Conservation (phyloP, 345 rosid species). For the Boechera retrofracta region DNA sequence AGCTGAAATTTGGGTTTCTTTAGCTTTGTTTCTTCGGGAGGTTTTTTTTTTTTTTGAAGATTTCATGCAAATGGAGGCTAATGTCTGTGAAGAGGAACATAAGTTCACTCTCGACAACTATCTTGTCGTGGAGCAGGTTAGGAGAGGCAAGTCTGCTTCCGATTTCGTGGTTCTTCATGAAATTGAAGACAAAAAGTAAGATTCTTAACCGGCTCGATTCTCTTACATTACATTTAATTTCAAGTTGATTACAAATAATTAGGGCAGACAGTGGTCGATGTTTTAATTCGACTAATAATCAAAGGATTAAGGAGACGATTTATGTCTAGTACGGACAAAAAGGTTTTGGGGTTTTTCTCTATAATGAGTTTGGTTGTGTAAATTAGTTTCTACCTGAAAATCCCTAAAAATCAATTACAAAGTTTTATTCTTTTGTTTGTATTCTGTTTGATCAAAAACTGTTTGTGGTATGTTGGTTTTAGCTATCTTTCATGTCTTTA, state of each 20-base stretch:
- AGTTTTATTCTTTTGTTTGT: not conserved
- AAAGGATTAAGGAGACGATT: not conserved
- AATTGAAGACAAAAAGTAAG: constrained; percentile 71
- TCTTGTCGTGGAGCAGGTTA: constrained; percentile 85
- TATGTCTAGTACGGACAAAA: not conserved
- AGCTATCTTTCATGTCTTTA: constrained; percentile 18
- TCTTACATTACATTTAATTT: no score
- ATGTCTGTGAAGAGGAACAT: constrained; percentile 26
- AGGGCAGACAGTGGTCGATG: constrained; percentile 5
- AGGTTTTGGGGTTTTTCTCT: constrained; percentile 22
- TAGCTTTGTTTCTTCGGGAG: constrained; percentile 10
- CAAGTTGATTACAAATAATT: not conserved
- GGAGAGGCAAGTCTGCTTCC: constrained; percentile 80
- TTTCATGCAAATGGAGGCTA: constrained; percentile 39
- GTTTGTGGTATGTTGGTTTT: constrained; percentile 24
- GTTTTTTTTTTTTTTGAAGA: constrained; percentile 10
- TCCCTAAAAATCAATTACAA: not conserved
- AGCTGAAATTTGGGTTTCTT: constrained; percentile 23
- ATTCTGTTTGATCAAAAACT: constrained; percentile 18
- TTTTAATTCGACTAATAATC: constrained; percentile 3
- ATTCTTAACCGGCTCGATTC: not conserved
- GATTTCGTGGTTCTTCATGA: constrained; percentile 88
- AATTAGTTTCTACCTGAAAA: constrained; percentile 17
- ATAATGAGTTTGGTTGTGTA: constrained; percentile 31
- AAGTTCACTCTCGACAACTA: constrained; percentile 80